Conservation (phyloP, 495 filamentous ascomycete genomes). For the Hypoxylon perforatum region DNA sequence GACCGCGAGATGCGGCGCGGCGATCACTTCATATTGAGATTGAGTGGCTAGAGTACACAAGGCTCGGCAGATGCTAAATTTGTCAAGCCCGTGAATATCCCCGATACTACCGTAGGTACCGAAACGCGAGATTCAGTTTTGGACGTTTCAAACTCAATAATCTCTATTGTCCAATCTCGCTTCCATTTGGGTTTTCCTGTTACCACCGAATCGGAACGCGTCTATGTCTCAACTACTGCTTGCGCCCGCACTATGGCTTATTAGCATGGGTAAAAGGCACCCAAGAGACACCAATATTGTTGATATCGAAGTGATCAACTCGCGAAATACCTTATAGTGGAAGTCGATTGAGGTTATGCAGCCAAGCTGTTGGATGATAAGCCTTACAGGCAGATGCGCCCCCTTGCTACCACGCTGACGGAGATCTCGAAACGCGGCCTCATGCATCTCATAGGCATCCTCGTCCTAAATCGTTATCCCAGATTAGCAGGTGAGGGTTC, state of each 20-base stretch:
- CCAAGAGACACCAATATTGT: not conserved
- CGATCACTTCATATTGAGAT: constrained; percentile 27
- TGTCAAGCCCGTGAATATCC: not conserved
- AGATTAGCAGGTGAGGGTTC: constrained; percentile 29
- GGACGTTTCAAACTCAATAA: constrained; percentile 1
- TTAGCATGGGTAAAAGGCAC: constrained; percentile 15
- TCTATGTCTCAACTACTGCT: not conserved
- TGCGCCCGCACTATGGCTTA: constrained; percentile 6
- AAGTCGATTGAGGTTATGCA: constrained; percentile 9
- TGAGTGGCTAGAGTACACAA: constrained; percentile 9
- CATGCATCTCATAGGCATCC: constrained; percentile 21
- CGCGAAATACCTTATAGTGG: constrained; percentile 10
- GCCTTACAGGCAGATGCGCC: constrained; percentile 25
- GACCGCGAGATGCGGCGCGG: constrained; percentile 25
- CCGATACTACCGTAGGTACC: not conserved
- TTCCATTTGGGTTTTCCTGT: not conserved
- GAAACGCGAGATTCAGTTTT: constrained; percentile 26
- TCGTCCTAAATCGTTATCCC: constrained; percentile 19
- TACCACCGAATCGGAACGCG: constrained; percentile 14
- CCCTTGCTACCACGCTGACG: not conserved
- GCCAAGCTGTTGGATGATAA: constrained; percentile 23
- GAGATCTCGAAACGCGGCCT: constrained; percentile 29
- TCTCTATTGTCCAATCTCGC: constrained; percentile 15
- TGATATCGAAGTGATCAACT: constrained; percentile 22
- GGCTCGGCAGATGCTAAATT: constrained; percentile 15